These are phyloP conservation scores for Phyllosticta citrichinensis DNA, from an alignment of 2,329 filamentous ascomycete genomes.

Conservation along the genomic window DNA sequence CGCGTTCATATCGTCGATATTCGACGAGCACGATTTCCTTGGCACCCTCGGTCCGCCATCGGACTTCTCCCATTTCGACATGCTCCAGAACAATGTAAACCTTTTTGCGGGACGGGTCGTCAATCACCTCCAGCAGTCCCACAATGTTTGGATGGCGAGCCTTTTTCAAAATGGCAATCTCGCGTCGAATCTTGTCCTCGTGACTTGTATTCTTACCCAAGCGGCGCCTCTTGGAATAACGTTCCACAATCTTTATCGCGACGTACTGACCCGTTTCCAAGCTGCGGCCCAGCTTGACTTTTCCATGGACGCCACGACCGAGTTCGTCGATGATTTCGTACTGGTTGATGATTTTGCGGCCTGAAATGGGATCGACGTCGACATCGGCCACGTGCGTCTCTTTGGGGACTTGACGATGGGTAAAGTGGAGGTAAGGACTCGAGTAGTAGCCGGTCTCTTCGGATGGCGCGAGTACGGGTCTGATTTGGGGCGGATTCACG, in stretches of 20 bases:
- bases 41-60: constrained; percentile 83
- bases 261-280: constrained; percentile 67
- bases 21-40: constrained; percentile 77
- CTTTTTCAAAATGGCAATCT: constrained; percentile 97
- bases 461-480: constrained; percentile 20
- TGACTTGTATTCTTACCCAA: constrained; percentile 66
- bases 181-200: constrained; percentile 79
- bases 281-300: constrained; percentile 89
- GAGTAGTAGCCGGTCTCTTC: constrained; percentile 34
- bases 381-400: constrained; percentile 82
- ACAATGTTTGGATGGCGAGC: constrained; percentile 97
- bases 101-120: constrained; percentile 91
- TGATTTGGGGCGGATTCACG: constrained; percentile 19
- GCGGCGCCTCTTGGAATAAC: constrained; percentile 85
- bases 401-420: constrained; percentile 40
- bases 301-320: constrained; percentile 89
- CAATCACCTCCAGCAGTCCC: constrained; percentile 89
- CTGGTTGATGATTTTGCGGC: constrained; percentile 93
- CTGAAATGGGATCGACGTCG: constrained; percentile 78
- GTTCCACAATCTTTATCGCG: constrained; percentile 96
- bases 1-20: constrained; percentile 66
- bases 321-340: constrained; percentile 97
- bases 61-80: constrained; percentile 85
- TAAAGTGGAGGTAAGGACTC: constrained; percentile 40
- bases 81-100: constrained; percentile 97